Evolutionary conservation across 306 rosid species (phyloP).

Genomic region (Geum urbanum): DNA sequence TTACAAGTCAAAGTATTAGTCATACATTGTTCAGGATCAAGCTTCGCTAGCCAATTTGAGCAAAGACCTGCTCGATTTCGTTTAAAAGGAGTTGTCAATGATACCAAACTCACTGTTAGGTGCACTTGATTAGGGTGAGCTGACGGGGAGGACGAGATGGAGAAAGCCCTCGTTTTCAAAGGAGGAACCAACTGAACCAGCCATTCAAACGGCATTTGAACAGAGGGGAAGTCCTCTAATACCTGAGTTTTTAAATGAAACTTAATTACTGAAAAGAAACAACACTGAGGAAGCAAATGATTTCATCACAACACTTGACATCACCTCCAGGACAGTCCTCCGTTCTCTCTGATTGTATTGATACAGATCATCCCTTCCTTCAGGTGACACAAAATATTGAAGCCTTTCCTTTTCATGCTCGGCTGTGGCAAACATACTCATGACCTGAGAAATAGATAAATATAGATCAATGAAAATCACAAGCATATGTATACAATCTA

Average conservation of each 20-base stretch:
- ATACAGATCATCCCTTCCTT: slow-evolving; percentile 95
- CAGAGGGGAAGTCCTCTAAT: slow-evolving; percentile 87
- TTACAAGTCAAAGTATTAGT: not conserved
- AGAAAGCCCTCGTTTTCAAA: slow-evolving; percentile 74
- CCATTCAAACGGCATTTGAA: slow-evolving; percentile 90
- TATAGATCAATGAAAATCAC: slow-evolving; percentile 23
- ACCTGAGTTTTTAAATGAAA: slow-evolving; percentile 37
- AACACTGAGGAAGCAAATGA: slow-evolving; percentile 1
- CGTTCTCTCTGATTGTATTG: slow-evolving; percentile 93
- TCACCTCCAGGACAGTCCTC: slow-evolving; percentile 88
- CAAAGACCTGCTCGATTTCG: slow-evolving; percentile 71
- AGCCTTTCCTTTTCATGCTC: slow-evolving; percentile 87
- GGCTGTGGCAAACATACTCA: slow-evolving; percentile 73
- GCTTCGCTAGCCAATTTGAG: slow-evolving; percentile 78
- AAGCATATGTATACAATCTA: slow-evolving; percentile 1
- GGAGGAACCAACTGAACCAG: slow-evolving; percentile 89
- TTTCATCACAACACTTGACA: slow-evolving; percentile 15
- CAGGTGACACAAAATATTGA: slow-evolving; percentile 83
- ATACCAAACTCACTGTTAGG: slow-evolving; percentile 71
- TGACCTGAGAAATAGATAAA: slow-evolving; percentile 45
- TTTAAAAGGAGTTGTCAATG: slow-evolving; percentile 83
- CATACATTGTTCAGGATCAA: slow-evolving; percentile 64
- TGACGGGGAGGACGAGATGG: slow-evolving; percentile 69
- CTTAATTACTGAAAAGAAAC: not conserved
- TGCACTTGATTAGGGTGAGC: slow-evolving; percentile 79